A percentile compares a stretch with the other conserved stretches of the same genome.
Evolutionary conservation across 2,329 filamentous ascomycete species (phyloP).

Genomic region (Fusarium proliferatum): DNA sequence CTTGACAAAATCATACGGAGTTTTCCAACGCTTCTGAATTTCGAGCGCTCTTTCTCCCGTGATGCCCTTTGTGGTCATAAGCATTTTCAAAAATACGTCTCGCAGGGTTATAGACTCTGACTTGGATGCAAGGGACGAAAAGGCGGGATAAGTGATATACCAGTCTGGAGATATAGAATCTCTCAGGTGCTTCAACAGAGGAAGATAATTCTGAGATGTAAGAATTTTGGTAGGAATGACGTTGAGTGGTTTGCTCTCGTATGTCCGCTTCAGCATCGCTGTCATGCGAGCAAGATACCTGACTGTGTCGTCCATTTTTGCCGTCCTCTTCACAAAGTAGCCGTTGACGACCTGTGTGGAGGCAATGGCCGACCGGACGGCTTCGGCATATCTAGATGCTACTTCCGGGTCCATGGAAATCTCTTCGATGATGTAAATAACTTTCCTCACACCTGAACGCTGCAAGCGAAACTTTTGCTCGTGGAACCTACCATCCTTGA

Average conservation of each 20-base stretch:
- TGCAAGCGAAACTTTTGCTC: slow-evolving; percentile 86
- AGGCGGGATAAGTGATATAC: slow-evolving; percentile 76
- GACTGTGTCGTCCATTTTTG: slow-evolving; percentile 81
- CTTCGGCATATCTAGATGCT: slow-evolving; percentile 70
- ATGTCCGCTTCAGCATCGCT: slow-evolving; percentile 71
- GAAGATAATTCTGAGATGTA: slow-evolving; percentile 73
- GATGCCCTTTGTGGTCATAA: slow-evolving; percentile 82
- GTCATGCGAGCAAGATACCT: slow-evolving; percentile 81
- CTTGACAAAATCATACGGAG: slow-evolving; percentile 76
- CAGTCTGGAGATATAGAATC: slow-evolving; percentile 61
- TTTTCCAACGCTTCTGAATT: slow-evolving; percentile 82
- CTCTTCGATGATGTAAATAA: slow-evolving; percentile 83
- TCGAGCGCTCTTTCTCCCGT: slow-evolving; percentile 83
- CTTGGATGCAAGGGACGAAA: slow-evolving; percentile 79
- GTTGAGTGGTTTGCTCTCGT: slow-evolving; percentile 66
- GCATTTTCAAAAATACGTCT: slow-evolving; percentile 84
- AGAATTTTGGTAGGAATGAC: slow-evolving; percentile 75
- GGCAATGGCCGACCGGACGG: slow-evolving; percentile 78
- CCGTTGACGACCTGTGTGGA: slow-evolving; percentile 82
- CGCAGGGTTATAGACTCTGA: slow-evolving; percentile 78
- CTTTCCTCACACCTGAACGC: slow-evolving; percentile 78
- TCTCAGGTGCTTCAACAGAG: slow-evolving; percentile 69
- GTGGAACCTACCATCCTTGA: slow-evolving; percentile 84
- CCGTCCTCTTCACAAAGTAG: slow-evolving; percentile 81
- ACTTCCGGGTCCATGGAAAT: slow-evolving; percentile 68